Conservation (phyloP, 169 alveolate genomes). For the Plasmodium relictum region DNA sequence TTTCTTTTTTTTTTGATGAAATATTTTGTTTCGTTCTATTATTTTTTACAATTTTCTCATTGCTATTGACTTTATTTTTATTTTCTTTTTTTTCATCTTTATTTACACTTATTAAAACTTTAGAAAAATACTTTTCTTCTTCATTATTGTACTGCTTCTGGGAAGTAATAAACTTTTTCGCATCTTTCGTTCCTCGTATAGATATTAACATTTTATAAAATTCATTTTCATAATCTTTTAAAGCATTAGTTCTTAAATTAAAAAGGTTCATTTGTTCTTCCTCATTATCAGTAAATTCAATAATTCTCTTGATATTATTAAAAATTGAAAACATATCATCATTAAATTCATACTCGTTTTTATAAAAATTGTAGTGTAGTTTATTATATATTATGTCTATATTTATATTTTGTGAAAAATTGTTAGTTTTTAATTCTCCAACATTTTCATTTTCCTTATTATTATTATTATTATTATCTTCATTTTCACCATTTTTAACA, state of each 20-base stretch:
- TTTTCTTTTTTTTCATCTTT: background rate
- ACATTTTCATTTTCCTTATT: background rate
- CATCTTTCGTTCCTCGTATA: conserved; percentile 47
- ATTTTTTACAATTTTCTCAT: too few relatives aligned
- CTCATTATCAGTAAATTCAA: conserved; percentile 14
- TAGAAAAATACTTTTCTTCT: conserved; percentile 18
- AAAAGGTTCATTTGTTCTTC: conserved; percentile 28
- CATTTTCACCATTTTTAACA: background rate
- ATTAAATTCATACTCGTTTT: conserved; percentile 34
- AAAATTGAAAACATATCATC: conserved; percentile 30
- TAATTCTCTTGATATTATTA: conserved; percentile 3
- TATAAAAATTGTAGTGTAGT: conserved; percentile 46
- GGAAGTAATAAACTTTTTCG: conserved; percentile 5
- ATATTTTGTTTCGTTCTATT: background rate
- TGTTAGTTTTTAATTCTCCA: background rate
- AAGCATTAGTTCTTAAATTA: conserved; percentile 6
- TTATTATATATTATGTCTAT: conserved; percentile 39
- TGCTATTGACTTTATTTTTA: background rate
- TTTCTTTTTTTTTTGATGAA: background rate
- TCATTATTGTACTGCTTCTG: background rate
- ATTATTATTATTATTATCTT: background rate
- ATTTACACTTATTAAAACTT: background rate
- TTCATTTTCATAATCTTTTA: conserved; percentile 41
- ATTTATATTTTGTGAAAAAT: conserved; percentile 17
- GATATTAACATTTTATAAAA: conserved; percentile 38